phyloP scores from a whole-genome alignment of 768 basidiomycete genomes.

The Auriscalpium orientale region DNA sequence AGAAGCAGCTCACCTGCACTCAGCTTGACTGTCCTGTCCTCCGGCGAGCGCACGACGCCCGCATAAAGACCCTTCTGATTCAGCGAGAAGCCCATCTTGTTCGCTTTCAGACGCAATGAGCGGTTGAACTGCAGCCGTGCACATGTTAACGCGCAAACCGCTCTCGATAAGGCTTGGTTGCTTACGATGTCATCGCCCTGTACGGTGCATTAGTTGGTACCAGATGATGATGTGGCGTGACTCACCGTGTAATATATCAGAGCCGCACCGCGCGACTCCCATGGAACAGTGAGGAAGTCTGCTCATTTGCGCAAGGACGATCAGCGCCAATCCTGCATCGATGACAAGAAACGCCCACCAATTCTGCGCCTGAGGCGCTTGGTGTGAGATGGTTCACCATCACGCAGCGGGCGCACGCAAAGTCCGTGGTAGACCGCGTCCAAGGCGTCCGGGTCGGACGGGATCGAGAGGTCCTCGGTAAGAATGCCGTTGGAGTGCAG shows the following conservation, averaged over 20 bases:
- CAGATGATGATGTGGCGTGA: conserved; percentile 1
- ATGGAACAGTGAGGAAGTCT: conserved; percentile 83
- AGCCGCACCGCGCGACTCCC: conserved; percentile 71
- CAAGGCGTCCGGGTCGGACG: conserved; percentile 53
- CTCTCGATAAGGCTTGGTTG: conserved; percentile 16
- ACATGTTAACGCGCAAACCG: conserved; percentile 2
- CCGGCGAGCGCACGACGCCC: conserved; percentile 65
- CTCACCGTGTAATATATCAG: conserved; percentile 86
- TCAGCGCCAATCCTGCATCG: not conserved
- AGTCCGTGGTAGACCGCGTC: conserved; percentile 82
- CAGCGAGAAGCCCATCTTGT: conserved; percentile 70
- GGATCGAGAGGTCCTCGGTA: conserved; percentile 73
- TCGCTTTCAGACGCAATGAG: conserved; percentile 78
- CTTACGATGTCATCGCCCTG: conserved; percentile 84
- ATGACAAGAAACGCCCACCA: conserved; percentile 24
- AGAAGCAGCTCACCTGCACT: conserved; percentile 39
- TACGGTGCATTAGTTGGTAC: not conserved
- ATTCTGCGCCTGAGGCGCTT: conserved; percentile 57
- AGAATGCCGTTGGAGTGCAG: conserved; percentile 56
- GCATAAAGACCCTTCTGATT: conserved; percentile 81
- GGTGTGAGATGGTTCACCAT: conserved; percentile 12
- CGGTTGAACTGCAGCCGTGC: conserved; percentile 68
- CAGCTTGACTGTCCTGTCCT: conserved; percentile 51
- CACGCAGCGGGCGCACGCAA: conserved; percentile 29
- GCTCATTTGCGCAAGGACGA: not conserved